A percentile compares a stretch with the other conserved stretches of the same genome.
Evolutionary conservation across 352 stramenopile species (phyloP).

Genomic region (Hyaloperonospora brassicae): DNA sequence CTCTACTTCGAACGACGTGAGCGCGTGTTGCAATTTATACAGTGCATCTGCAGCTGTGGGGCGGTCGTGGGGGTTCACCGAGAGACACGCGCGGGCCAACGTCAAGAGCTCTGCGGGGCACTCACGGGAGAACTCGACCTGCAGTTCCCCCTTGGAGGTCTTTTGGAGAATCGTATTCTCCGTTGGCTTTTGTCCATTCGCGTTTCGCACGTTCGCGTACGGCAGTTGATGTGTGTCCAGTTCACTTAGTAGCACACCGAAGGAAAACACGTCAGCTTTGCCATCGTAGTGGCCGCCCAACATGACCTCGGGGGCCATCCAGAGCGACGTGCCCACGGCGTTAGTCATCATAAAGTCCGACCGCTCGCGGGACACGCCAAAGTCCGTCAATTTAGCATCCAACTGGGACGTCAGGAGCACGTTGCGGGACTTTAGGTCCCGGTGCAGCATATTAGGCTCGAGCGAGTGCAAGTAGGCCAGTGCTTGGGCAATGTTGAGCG

Average conservation of each 20-base stretch:
- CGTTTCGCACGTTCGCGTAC: slow-evolving; percentile 30
- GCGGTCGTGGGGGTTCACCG: slow-evolving; percentile 25
- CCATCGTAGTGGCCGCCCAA: slow-evolving; percentile 34
- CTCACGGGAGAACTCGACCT: slow-evolving; percentile 32
- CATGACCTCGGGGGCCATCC: slow-evolving; percentile 54
- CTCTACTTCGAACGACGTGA: slow-evolving; percentile 23
- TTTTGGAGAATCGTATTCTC: slow-evolving; percentile 38
- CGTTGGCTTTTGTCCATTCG: slow-evolving; percentile 24
- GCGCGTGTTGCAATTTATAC: slow-evolving; percentile 25
- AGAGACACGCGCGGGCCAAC: slow-evolving; percentile 30
- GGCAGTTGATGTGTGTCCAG: slow-evolving; percentile 40
- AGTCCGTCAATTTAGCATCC: slow-evolving; percentile 53
- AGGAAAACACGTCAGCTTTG: slow-evolving; percentile 44
- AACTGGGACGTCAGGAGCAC: slow-evolving; percentile 46
- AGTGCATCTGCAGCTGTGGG: slow-evolving; percentile 31
- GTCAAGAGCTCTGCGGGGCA: slow-evolving; percentile 19
- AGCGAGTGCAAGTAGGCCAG: slow-evolving; percentile 51
- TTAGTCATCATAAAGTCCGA: slow-evolving; percentile 38
- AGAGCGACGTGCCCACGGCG: slow-evolving; percentile 40
- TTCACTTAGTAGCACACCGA: slow-evolving; percentile 42
- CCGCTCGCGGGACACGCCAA: slow-evolving; percentile 38
- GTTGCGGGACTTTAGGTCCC: slow-evolving; percentile 78
- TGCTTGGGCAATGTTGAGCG: slow-evolving; percentile 32
- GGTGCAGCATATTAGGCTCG: slow-evolving; percentile 37
- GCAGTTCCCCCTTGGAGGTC: slow-evolving; percentile 24